Evolutionary conservation across 164 flowering plant species (phyloP), one percentile per base, ranked within the genome.

Genomic region (Berberis vulgaris): DNA sequence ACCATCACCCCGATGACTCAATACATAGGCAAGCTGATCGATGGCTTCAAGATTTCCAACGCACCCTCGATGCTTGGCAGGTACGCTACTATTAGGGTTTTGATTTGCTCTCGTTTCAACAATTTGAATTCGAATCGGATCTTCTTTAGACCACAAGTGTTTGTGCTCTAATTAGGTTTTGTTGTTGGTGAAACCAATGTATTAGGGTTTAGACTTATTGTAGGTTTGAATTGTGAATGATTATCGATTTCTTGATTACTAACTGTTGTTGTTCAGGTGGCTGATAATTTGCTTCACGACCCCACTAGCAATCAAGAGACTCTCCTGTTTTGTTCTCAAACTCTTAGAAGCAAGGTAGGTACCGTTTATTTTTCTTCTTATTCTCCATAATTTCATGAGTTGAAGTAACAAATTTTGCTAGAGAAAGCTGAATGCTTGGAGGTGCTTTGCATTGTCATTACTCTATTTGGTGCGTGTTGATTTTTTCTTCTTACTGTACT

Each of bases 31-130:
- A 94, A 62, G 99, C 99, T 57, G 97, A 94, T 81, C 94, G 84
- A 11, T 94, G 96, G 96, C 89, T 91, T n/a, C 99, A 94, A 56
- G 86, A 85, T n/a, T 91, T 94, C 59, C 99, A 94, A 68, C 85
- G 90, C 60, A 87, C 96, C 26, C 64, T 94, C 67, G 97, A 91
- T 64, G 99, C 99, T 59, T 94, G 99, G 99, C 97, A 94, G 99
- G 99, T 90, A 49, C 47, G 12, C 7, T 50, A 50, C 54, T 50
- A 50, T 8, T 50, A 50, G 3, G 2, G 3, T 1, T 50, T 7
- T 1, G 4, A 1, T 52, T 1, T 52, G 10, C 4, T 4, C 54
- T 26, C n/a, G n/a, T 10, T 52, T 3, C 38, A 3, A 43, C 49
- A 4, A 43, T 44, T 59, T 13, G 44, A 41, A 41, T 41, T 2